A percentile compares a stretch with the other conserved stretches of the same genome.
Conservation (phyloP, 164 flowering plant species). For the Aristolochia californica region DNA sequence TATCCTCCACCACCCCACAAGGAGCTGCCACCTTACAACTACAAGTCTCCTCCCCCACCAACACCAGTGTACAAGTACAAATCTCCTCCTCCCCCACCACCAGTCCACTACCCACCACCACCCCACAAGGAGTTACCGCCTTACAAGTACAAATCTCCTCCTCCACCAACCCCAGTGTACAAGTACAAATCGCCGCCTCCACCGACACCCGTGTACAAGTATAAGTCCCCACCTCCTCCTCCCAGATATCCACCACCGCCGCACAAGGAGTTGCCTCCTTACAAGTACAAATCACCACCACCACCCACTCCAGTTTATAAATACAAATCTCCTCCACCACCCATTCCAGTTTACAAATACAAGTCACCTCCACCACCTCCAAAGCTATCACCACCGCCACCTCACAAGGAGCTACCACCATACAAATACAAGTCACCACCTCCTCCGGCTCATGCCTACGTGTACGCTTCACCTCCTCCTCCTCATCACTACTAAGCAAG, state of each 20-base stretch:
- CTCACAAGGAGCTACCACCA: no score
- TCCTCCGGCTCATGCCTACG: constrained; percentile 5
- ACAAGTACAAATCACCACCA: constrained; percentile 15
- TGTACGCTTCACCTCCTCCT: constrained; percentile 7
- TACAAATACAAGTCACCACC: no score
- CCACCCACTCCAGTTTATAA: constrained; percentile 8
- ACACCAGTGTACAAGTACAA: constrained; percentile 6
- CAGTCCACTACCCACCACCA: background rate
- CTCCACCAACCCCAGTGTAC: constrained; percentile 12
- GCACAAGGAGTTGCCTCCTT: no score
- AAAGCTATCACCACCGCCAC: no score
- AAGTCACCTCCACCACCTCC: no score
- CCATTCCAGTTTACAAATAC: no score
- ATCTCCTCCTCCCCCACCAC: no score
- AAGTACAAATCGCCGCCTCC: constrained; percentile 9
- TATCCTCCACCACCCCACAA: background rate
- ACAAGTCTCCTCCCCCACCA: constrained; percentile 19
- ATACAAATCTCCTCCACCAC: no score
- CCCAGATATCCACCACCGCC: no score
- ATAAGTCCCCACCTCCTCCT: constrained; percentile 7
- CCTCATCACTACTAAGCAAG: constrained; percentile 11
- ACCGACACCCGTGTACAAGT: no score
- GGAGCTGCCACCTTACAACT: background rate
- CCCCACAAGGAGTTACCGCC: background rate
- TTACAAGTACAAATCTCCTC: constrained; percentile 2